phyloP scores from a whole-genome alignment of 139 green algal genomes.

The Ettlia oleoabundans region DNA sequence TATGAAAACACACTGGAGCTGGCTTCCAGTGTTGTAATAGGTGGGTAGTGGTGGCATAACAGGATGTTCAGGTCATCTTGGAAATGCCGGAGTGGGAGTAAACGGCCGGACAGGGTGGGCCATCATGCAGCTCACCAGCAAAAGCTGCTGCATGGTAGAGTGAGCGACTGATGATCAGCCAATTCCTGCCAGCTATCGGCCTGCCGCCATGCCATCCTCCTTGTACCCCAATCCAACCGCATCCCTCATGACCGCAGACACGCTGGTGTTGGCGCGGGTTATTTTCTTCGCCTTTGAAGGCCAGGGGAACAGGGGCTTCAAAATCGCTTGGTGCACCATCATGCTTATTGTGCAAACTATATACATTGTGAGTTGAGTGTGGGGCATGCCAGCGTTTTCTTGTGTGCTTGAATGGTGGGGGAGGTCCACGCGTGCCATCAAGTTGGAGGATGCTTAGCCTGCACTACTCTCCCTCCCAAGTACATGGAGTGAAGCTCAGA shows the following conservation, averaged over 20 bases:
- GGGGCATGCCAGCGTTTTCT: background rate
- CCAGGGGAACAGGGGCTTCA: constrained; percentile 12
- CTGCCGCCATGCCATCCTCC: too few relatives aligned
- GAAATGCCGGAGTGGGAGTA: too few relatives aligned
- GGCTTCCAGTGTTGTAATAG: background rate
- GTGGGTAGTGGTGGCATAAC: background rate
- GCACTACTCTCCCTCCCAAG: too few relatives aligned
- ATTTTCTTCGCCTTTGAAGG: constrained; percentile 28
- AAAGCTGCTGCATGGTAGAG: too few relatives aligned
- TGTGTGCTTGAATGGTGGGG: background rate
- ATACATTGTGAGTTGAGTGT: constrained; percentile 23
- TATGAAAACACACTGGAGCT: constrained; percentile 49
- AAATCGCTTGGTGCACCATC: constrained; percentile 30
- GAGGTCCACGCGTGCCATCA: too few relatives aligned
- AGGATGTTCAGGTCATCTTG: background rate
- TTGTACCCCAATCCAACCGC: too few relatives aligned
- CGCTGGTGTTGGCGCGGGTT: constrained; percentile 32
- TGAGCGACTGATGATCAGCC: too few relatives aligned
- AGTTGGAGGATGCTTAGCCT: too few relatives aligned
- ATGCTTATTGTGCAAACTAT: constrained; percentile 16
- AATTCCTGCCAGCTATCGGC: too few relatives aligned
- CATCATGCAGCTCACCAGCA: too few relatives aligned
- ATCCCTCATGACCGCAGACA: too few relatives aligned
- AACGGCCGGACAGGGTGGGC: too few relatives aligned
- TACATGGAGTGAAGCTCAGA: background rate